Base-by-base conservation (phyloP, 2,329 filamentous ascomycete genomes). In the Fonsecaea pedrosoi region DNA sequence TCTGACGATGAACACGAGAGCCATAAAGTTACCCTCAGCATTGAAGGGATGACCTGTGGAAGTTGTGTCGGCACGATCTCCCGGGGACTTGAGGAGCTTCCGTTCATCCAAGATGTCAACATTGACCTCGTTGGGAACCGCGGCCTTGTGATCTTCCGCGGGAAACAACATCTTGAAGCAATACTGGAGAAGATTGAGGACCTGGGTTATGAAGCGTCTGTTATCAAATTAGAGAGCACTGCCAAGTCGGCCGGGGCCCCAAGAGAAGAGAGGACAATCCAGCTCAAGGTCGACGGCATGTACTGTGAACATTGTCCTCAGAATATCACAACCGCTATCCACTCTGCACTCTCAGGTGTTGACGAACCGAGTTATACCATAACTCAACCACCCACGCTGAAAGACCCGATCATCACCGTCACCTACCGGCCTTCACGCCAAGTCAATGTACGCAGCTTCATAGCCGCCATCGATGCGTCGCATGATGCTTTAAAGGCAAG, bases 401-500 rank as follows among this genome's bases (percentile, higher is more conserved):
- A 89, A 40, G 82, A 85, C 21, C 91, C 92, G 0, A 85, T 93
- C 35, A 74, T 96, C 53, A 89, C 85, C 71, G 75, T 97, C 61
- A 85, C 81, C 2, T 97, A 97, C 74, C 81, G 81, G 0, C 92
- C 94, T 0, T 82, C 88, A 3, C 91, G 92, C 0, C 55, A 69
- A 8, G 87, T 96, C 73, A 96, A 92, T 0, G 86, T 96, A 70
- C 87, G 94, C 57, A 85, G 87, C 7, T 91, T 97, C 50, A 81
- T 96, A 12, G 79, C 82, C 12, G 84, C 86, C 1, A 90, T 97
- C 59, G 83, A 87, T 62, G 83, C 84, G 4, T 83, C 86, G 5
- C 90, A 96, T 73, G 80, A 84, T 1, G 85, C 83, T 0, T 90
- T 97, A 68, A 81, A 80, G 32, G 86, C 89, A 0, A 87, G 85